A percentile compares a stretch with the other conserved stretches of the same genome.
phyloP scores from a whole-genome alignment of 2,329 filamentous ascomycete genomes.

The Talaromyces sp. region DNA sequence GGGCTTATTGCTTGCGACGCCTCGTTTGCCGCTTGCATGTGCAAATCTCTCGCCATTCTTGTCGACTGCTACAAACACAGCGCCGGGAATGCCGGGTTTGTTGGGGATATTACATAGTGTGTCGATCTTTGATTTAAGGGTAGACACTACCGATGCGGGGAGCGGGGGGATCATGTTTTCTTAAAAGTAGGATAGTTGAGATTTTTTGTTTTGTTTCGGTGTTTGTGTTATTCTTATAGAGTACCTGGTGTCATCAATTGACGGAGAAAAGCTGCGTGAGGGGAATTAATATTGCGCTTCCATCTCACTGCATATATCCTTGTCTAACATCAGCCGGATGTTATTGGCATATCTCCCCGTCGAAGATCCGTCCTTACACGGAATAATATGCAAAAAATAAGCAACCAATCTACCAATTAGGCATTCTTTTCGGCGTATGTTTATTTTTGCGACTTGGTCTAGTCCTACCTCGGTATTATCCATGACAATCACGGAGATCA shows the following conservation, averaged over 20 bases:
- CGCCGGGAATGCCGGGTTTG: neutral
- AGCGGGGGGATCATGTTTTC: neutral
- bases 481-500: neutral
- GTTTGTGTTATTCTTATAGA: too few species aligned
- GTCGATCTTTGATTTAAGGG: neutral
- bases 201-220: too few species aligned
- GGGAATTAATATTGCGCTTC: too few species aligned
- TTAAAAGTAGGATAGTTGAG: neutral
- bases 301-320: neutral
- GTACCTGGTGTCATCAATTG: neutral
- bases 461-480: neutral
- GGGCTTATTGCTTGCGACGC: slow-evolving; percentile 15
- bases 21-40: slow-evolving; percentile 22
- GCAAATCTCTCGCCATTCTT: slow-evolving; percentile 21
- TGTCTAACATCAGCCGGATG: neutral
- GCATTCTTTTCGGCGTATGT: neutral
- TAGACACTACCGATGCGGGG: neutral
- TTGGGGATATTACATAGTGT: neutral
- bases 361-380: neutral
- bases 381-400: neutral
- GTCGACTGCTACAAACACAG: slow-evolving; percentile 17
- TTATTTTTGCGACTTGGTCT: neutral
- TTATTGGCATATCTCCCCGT: neutral
- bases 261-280: neutral
- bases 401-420: neutral